phyloP scores from a whole-genome alignment of 345 rosid species.

The Anastatica hierochuntica region DNA sequence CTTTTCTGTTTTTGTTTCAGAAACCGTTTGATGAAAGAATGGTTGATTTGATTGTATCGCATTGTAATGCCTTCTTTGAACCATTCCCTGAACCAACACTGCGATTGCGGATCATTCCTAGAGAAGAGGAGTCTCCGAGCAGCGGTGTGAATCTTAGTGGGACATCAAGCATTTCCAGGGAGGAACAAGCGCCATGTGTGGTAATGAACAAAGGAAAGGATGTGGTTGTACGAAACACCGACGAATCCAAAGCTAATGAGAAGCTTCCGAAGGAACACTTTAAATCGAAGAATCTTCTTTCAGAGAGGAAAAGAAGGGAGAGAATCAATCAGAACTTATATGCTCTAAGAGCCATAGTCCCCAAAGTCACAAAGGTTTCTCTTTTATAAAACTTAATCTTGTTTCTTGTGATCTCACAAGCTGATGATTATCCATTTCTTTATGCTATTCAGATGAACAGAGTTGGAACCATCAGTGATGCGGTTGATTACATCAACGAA shows the following conservation, averaged over 20 bases:
- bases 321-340: conserved; percentile 44
- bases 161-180: conserved; percentile 37
- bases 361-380: conserved; percentile 78
- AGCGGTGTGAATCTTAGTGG: conserved; percentile 25
- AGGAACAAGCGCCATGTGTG: conserved; percentile 3
- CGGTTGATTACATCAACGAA: conserved; percentile 55
- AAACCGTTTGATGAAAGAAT: conserved; percentile 47
- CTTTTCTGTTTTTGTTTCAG: conserved; percentile 33
- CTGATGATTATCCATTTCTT: not conserved
- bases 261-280: conserved; percentile 25
- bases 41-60: conserved; percentile 37
- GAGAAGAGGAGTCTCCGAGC: conserved; percentile 14
- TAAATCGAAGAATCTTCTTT: conserved; percentile 63
- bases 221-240: too few relatives aligned
- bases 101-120: conserved; percentile 8
- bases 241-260: conserved; percentile 24
- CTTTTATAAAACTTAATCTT: not conserved
- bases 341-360: conserved; percentile 59
- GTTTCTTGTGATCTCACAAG: not conserved
- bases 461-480: conserved; percentile 58
- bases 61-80: conserved; percentile 27
- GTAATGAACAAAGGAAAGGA: conserved; percentile 12
- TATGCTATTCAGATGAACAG: conserved; percentile 47
- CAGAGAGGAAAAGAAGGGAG: conserved; percentile 72
- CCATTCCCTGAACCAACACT: conserved; percentile 13